Base-by-base conservation (phyloP, 2,329 filamentous ascomycete species). In the Diaporthe citri region DNA sequence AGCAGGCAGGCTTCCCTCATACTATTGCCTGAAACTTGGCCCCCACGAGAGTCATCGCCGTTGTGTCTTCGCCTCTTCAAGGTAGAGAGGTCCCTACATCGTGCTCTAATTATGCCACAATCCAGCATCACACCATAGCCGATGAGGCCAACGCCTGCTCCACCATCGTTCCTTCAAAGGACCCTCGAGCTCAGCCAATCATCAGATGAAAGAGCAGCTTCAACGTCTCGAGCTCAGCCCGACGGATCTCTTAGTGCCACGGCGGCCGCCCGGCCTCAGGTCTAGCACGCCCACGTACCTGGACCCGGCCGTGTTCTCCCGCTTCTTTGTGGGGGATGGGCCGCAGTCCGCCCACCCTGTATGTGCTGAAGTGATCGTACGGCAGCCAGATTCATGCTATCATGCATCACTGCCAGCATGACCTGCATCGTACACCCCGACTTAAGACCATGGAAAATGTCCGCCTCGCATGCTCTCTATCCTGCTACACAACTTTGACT, bases 211-310 rank as follows among this genome's bases (percentile, higher is more conserved):
- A 59, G 25, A 28, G 52, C 51, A 46, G 43, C 48, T 64, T 48
- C 55, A 64, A 62, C 36, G 67, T 64, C 56, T 41, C 36, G 34
- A 51, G 20, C 25, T 64, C 69, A 73, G 75, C 75, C 72, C 69
- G 75, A 73, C 56, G 73, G 73, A 76, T 75, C 43, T 60, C 28
- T 56, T 51, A 52, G 62, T 76, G 64, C 51, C 57, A 43, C 56
- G 56, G 73, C 75, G 75, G 75, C 75, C 73, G 75, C 75, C 67
- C 72, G 62, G 56, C 39, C 56, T 73, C 39, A 52, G 10, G 48
- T 71, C 48, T 60, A 52, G 56, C 75, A 31, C 20, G 39, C 57
- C 71, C 55, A 41, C 39, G 43, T 25, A 28, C 56, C 73, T 31
- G 51, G 39, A 51, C 56, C 52, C 60, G 55, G 59, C 48, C 46